phyloP scores from a whole-genome alignment of 352 stramenopile species.

The Discostella stelligera region DNA sequence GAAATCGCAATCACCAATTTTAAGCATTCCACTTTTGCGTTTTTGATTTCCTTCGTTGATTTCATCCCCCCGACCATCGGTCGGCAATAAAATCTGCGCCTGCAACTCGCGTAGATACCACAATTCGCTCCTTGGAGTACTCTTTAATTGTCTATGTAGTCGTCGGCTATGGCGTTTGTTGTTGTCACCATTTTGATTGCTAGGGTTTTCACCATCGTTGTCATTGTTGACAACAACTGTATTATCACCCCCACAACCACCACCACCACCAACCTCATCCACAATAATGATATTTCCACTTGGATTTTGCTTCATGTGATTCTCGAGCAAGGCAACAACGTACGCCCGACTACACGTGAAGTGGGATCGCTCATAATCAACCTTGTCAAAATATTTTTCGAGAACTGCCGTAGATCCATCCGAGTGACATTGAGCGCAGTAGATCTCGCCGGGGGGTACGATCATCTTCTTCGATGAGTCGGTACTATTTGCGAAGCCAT shows the following conservation, averaged over 20 bases:
- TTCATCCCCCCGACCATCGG: too few relatives aligned
- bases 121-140: slow-evolving; percentile 33
- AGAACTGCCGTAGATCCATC: slow-evolving; percentile 46
- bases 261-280: not conserved
- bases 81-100: not conserved
- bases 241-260: slow-evolving; percentile 10
- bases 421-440: slow-evolving; percentile 54
- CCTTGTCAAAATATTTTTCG: slow-evolving; percentile 59
- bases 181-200: too few relatives aligned
- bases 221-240: too few relatives aligned
- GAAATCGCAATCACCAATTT: not conserved
- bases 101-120: slow-evolving; percentile 34
- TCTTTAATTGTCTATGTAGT: slow-evolving; percentile 12
- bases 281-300: slow-evolving; percentile 18
- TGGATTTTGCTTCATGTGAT: slow-evolving; percentile 48
- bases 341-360: slow-evolving; percentile 39
- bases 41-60: too few relatives aligned
- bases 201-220: too few relatives aligned
- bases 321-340: slow-evolving; percentile 38
- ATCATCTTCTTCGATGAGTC: not conserved
- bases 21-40: too few relatives aligned
- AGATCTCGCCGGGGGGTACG: slow-evolving; percentile 62
- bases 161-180: not conserved
- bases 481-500: not conserved
- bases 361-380: slow-evolving; percentile 29